Base-by-base conservation (phyloP, 2,329 filamentous ascomycete species). In the Cercospora berteroae region DNA sequence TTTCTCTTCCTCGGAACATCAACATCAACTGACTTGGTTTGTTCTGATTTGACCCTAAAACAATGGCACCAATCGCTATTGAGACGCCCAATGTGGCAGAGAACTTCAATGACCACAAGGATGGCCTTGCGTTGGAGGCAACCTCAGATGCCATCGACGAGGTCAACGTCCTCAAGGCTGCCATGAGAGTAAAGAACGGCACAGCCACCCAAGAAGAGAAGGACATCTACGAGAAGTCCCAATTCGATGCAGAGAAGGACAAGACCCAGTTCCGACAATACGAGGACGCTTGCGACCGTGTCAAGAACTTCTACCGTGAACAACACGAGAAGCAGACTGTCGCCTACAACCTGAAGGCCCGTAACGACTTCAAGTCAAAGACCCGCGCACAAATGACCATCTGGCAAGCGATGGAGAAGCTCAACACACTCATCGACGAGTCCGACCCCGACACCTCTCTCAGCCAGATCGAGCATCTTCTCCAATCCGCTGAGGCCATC, bases 351-450 rank as follows among this genome's bases (percentile, higher is more conserved):
- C 85, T 96, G 52, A 88, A 89, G 70, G 92, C 91, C 13, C 91
- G 93, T 64, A 88, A 90, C 73, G 82, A 85, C 64, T 92, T 93
- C 82, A 82, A 88, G 79, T 85, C 84, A 71, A 86, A 88, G 69
- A 86, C 86, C 1, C 87, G 90, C 63, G 88, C 90, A 16, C 85
- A 90, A 79, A 92, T 96, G 91, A 90, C 89, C 69, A 85, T 96
- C 78, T 96, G 93, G 93, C 85, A 96, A 79, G 93, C 93, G 20
- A 95, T 96, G 81, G 92, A 96, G 86, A 94, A 93, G 81, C 89
- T 96, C 76, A 92, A 96, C 85, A 93, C 90, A 0, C 86, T 96
- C 62, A 91, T 96, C 79, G 93, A 97, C 81, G 91, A 96, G 80
- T 93, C 90, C 20, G 93, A 97, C 82, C 93, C 93, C 1, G 93